A percentile compares a stretch with the other conserved stretches of the same genome.
Evolutionary conservation across 2,329 filamentous ascomycete species (phyloP).

Genomic region (Monilinia aucupariae): DNA sequence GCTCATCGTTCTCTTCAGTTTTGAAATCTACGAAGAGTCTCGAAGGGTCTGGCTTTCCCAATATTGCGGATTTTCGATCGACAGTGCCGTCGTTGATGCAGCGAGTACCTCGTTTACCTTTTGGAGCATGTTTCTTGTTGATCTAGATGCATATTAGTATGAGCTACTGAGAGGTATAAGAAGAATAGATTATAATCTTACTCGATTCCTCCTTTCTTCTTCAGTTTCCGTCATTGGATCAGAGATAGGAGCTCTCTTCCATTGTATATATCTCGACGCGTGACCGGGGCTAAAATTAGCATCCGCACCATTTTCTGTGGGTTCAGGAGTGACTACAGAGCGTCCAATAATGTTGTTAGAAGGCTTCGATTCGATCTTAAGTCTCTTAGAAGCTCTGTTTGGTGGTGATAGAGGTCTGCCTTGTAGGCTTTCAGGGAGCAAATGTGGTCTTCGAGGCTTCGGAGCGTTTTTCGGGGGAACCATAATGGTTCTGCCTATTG

Average conservation of each 20-base stretch:
- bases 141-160: neutral
- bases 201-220: neutral
- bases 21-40: neutral
- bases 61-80: neutral
- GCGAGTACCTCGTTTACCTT: neutral
- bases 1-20: neutral
- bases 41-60: neutral
- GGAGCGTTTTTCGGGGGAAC: rapidly evolving
- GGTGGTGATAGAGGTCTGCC: neutral
- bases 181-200: neutral
- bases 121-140: neutral
- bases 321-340: neutral
- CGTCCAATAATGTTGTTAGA: rapidly evolving
- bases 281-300: neutral
- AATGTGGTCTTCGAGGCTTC: neutral
- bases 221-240: neutral
- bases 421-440: neutral
- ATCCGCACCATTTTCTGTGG: neutral
- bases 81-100: conserved; percentile 9
- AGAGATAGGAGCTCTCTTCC: neutral
- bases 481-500: neutral
- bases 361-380: neutral
- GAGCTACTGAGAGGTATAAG: too few relatives aligned
- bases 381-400: neutral
- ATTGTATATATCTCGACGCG: neutral